Conservation (phyloP, 2,329 filamentous ascomycete species). For the Proliferodiscus dingleyae region DNA sequence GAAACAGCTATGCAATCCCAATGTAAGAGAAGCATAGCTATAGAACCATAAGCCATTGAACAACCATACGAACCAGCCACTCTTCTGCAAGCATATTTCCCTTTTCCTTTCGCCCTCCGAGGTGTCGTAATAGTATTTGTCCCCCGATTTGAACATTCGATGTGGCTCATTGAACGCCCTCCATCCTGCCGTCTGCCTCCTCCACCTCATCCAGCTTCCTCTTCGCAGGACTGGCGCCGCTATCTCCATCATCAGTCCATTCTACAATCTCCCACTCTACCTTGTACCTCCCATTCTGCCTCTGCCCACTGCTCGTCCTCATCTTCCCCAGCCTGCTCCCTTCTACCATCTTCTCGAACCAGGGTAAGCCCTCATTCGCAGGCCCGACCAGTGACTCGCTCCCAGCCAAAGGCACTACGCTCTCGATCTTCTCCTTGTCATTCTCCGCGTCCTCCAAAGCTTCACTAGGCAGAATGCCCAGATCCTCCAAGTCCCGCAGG, state of each 20-base stretch:
- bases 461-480: slow-evolving; percentile 63
- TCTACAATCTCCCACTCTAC: slow-evolving; percentile 85
- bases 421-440: slow-evolving; percentile 21
- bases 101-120: not conserved
- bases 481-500: slow-evolving; percentile 65
- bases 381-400: slow-evolving; percentile 17
- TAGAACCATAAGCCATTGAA: too few relatives aligned
- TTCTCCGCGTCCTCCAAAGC: slow-evolving; percentile 32
- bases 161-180: slow-evolving; percentile 10
- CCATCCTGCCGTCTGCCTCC: slow-evolving; percentile 12
- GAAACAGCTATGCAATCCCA: not conserved
- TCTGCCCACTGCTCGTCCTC: slow-evolving; percentile 53
- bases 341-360: slow-evolving; percentile 79
- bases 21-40: too few relatives aligned
- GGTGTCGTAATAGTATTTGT: not conserved
- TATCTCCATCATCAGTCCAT: slow-evolving; percentile 49
- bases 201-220: slow-evolving; percentile 44
- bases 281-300: slow-evolving; percentile 50
- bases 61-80: too few relatives aligned
- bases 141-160: too few relatives aligned
- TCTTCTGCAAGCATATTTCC: too few relatives aligned
- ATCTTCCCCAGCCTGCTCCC: slow-evolving; percentile 68
- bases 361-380: slow-evolving; percentile 58
- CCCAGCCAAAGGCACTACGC: slow-evolving; percentile 22
- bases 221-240: slow-evolving; percentile 39